Conservation (phyloP, 129 eudicot genomes). For the Tagetes erecta region DNA sequence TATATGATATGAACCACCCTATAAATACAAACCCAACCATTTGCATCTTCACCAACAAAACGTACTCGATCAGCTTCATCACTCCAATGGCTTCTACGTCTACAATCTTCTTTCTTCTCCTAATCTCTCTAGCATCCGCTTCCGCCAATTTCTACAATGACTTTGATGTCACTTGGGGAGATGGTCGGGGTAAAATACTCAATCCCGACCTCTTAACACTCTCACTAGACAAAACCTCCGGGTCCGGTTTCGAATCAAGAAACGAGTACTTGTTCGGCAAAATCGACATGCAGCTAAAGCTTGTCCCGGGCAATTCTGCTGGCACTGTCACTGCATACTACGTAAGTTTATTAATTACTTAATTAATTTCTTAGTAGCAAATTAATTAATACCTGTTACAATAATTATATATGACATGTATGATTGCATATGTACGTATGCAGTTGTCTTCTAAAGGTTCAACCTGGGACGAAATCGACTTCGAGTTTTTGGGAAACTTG, state of each 20-base stretch:
- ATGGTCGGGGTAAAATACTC: conserved; percentile 55
- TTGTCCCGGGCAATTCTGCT: conserved; percentile 61
- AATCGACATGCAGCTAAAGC: conserved; percentile 59
- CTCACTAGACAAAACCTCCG: conserved; percentile 54
- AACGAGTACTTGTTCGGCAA: conserved; percentile 54
- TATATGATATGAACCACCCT: not conserved
- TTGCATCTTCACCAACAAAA: not conserved
- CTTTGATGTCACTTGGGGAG: conserved; percentile 58
- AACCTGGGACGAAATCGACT: conserved; percentile 64
- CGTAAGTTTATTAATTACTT: not conserved
- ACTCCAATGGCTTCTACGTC: conserved; percentile 2
- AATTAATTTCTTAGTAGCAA: not conserved
- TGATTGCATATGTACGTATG: not conserved
- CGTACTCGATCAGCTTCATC: not conserved
- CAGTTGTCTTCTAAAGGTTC: conserved; percentile 68
- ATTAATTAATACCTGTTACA: too few relatives aligned
- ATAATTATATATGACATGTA: too few relatives aligned
- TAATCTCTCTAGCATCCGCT: not conserved
- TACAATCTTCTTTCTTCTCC: not conserved
- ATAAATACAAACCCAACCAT: conserved; percentile 14
- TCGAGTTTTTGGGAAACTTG: conserved; percentile 47
- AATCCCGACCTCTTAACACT: conserved; percentile 47
- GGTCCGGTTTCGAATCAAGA: conserved; percentile 59
- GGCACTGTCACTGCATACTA: conserved; percentile 59
- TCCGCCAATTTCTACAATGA: conserved; percentile 38